Conservation (phyloP, 169 alveolate species). For the Plasmodium gaboni region DNA sequence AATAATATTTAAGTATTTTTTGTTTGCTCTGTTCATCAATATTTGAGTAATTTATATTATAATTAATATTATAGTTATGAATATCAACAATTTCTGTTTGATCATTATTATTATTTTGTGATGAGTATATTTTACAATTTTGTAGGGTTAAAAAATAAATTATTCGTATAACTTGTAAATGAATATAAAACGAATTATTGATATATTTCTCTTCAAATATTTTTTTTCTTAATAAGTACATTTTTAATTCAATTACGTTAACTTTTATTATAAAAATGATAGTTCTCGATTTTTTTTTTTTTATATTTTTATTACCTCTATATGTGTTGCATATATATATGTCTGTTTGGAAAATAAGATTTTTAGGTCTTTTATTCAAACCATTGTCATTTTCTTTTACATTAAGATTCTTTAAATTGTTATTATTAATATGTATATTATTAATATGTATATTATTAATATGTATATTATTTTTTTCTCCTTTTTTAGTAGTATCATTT, state of each 20-base stretch:
- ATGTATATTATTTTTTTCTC: neutral
- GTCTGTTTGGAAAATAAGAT: conserved; percentile 43
- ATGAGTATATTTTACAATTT: conserved; percentile 16
- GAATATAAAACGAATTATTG: conserved; percentile 36
- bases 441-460: too few relatives aligned
- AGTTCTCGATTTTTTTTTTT: conserved; percentile 27
- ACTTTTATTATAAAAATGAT: conserved; percentile 67
- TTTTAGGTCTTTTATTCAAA: neutral
- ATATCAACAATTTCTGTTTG: neutral
- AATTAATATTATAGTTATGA: too few relatives aligned
- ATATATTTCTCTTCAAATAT: conserved; percentile 67
- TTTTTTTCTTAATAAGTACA: conserved; percentile 29
- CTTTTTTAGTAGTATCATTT: neutral
- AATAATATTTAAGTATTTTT: conserved; percentile 4
- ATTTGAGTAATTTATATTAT: too few relatives aligned
- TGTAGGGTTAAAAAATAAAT: conserved; percentile 36
- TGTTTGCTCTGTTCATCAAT: conserved; percentile 1
- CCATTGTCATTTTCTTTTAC: neutral
- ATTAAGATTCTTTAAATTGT: neutral
- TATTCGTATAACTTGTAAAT: conserved; percentile 33
- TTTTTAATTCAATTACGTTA: conserved; percentile 35
- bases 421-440: too few relatives aligned
- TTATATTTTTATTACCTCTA: neutral
- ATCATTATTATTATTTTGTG: conserved; percentile 4
- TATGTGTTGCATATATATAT: conserved; percentile 35